Evolutionary conservation across 1,284 basidiomycete species (phyloP), one percentile per base, ranked within the genome.

Genomic region (Papiliotrema fonsecae): DNA sequence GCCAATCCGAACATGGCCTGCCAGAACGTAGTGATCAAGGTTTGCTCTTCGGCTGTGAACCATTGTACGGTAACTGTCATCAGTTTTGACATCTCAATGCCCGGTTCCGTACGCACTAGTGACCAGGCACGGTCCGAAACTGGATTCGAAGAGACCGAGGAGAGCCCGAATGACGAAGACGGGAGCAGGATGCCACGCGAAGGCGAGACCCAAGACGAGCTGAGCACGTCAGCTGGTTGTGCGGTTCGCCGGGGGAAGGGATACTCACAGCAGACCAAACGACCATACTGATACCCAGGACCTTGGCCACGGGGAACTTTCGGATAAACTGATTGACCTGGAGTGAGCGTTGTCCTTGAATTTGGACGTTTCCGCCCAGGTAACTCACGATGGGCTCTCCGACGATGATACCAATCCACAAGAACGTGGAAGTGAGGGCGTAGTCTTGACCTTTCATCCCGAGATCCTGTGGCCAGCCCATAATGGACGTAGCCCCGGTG

Each of bases 131-230:
- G 61, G 64, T 10, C 63, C 59, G 35, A 66, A 56, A 11, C 55
- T 40, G 10, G 58, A 59, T 51, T 69, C 66, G 42, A 61, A 62
- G 40, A 69, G 51, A 38, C 66, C 66, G 13, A 65, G 43, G 9
- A 63, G 41, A 48, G 60, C 49, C 13, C 61, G 52, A 21, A 61
- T 50, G 5, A 50, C 57, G 24, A 58, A 57, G 28, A 63, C 85
- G 77, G 69, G 87, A 85, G 0, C 84, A 18, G 63, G 49, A 28
- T 47, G 87, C 19, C 91, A 74, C 0, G 83, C 83, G 69, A 91
- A 89, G 1, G 84, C 64, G 9, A 90, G 71, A 1, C 87, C 88
- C 13, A 89, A 61, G 48, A 89, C 46, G 1, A 58, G 53, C 41
- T 55, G 28, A 16, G n/a, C 13, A n/a, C 5, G 16, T 18, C 4